These are phyloP conservation scores for Chionographis japonica DNA, from an alignment of 106 monocot genomes.

Conservation along the genomic window DNA sequence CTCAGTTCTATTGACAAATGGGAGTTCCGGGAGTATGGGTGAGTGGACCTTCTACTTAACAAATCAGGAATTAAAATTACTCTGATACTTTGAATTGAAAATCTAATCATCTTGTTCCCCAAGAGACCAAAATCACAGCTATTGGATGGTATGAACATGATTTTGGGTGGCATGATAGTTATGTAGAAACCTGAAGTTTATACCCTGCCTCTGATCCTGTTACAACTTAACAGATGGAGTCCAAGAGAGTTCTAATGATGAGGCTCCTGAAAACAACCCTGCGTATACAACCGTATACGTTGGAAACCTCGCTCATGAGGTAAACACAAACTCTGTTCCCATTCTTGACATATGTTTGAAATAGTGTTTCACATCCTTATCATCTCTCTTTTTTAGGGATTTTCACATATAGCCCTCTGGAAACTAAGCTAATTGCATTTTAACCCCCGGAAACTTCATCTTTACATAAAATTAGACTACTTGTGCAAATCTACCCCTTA, in stretches of 20 bases:
- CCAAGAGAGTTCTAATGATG: slow-evolving; percentile 42
- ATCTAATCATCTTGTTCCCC: too few relatives aligned
- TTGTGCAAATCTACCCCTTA: too few relatives aligned
- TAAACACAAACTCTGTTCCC: slow-evolving; percentile 1
- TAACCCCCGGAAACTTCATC: too few relatives aligned
- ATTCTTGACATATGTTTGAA: background rate
- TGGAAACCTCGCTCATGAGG: slow-evolving; percentile 78
- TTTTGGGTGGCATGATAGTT: too few relatives aligned
- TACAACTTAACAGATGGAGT: slow-evolving; percentile 11
- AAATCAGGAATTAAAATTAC: background rate
- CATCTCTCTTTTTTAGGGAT: too few relatives aligned
- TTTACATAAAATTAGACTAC: too few relatives aligned
- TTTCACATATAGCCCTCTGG: too few relatives aligned
- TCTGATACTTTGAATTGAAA: background rate
- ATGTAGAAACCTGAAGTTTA: too few relatives aligned
- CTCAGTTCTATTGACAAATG: slow-evolving; percentile 44
- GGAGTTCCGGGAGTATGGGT: slow-evolving; percentile 35
- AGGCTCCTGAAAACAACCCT: slow-evolving; percentile 66
- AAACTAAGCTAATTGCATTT: too few relatives aligned
- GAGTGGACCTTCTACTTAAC: background rate
- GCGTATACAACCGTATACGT: slow-evolving; percentile 79
- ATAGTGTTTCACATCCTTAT: too few relatives aligned
- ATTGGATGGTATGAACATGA: too few relatives aligned
- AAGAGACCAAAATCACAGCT: too few relatives aligned
- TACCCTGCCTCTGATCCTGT: background rate